These are phyloP conservation scores for Penicillium dipodomyicola DNA, from an alignment of 495 filamentous ascomycete species.

Conservation along the genomic window DNA sequence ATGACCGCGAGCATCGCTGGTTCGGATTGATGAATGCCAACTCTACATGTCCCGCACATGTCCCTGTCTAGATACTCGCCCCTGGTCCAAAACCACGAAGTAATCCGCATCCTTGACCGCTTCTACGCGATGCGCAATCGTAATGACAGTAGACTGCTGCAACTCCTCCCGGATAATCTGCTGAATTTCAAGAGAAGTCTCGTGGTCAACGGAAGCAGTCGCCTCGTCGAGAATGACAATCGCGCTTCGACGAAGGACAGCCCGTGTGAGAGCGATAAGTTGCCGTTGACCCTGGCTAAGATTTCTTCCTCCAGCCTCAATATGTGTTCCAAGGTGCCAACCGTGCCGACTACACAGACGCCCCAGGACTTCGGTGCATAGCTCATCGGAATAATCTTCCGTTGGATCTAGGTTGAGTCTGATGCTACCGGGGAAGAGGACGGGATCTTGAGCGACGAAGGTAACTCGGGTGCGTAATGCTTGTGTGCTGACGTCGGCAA, in stretches of 20 bases:
- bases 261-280: conserved; percentile 57
- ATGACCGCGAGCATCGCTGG: conserved; percentile 11
- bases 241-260: conserved; percentile 56
- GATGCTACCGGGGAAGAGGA: conserved; percentile 61
- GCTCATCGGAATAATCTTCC: conserved; percentile 45
- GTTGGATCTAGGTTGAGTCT: conserved; percentile 57
- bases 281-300: conserved; percentile 63
- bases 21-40: conserved; percentile 23
- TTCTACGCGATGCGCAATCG: conserved; percentile 80
- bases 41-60: conserved; percentile 29
- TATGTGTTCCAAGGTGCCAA: conserved; percentile 53
- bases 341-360: conserved; percentile 51
- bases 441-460: conserved; percentile 63
- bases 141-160: conserved; percentile 75
- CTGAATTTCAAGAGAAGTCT: conserved; percentile 76
- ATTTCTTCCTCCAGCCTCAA: conserved; percentile 58
- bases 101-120: conserved; percentile 75
- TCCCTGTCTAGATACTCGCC: conserved; percentile 46
- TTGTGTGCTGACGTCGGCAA: conserved; percentile 58
- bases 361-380: conserved; percentile 49
- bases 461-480: conserved; percentile 57
- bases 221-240: conserved; percentile 73
- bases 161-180: conserved; percentile 72
- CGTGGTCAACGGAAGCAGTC: conserved; percentile 79
- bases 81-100: conserved; percentile 68